Percentiles rank a stretch among this genome's conserved stretches.
Evolutionary conservation across 2,329 filamentous ascomycete species (phyloP).

Genomic region (Xylariaceae sp.): DNA sequence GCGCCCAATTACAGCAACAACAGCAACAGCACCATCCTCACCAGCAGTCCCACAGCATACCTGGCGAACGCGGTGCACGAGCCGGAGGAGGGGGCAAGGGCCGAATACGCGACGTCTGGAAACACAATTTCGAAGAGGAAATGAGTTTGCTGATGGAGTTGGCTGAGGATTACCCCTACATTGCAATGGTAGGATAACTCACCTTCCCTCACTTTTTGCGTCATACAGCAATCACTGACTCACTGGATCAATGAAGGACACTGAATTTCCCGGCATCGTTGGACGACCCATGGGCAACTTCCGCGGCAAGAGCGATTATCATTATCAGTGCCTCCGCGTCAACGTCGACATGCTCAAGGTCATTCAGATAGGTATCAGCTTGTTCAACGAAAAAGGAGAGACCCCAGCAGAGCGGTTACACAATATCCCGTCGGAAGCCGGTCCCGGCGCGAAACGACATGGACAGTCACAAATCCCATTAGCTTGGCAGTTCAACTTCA

Average conservation of each 20-base stretch:
- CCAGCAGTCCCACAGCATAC: slow-evolving; percentile 34
- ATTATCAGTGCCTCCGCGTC: slow-evolving; percentile 94
- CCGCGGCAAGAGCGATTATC: slow-evolving; percentile 92
- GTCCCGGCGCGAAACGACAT: slow-evolving; percentile 37
- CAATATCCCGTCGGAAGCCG: slow-evolving; percentile 38
- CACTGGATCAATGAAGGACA: slow-evolving; percentile 83
- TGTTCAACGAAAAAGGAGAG: slow-evolving; percentile 89
- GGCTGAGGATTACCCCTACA: slow-evolving; percentile 88
- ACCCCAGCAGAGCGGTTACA: slow-evolving; percentile 69
- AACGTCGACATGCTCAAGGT: slow-evolving; percentile 98
- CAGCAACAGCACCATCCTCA: slow-evolving; percentile 46
- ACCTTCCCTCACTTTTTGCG: slow-evolving; percentile 5
- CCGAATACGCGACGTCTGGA: slow-evolving; percentile 95
- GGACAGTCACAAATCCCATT: slow-evolving; percentile 63
- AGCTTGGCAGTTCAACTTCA: slow-evolving; percentile 99
- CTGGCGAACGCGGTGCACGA: slow-evolving; percentile 33
- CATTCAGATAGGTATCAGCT: slow-evolving; percentile 91
- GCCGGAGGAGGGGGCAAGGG: slow-evolving; percentile 58
- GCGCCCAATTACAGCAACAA: slow-evolving; percentile 53
- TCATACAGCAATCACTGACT: slow-evolving; percentile 17
- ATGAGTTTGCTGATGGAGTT: slow-evolving; percentile 79
- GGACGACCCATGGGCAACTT: slow-evolving; percentile 93
- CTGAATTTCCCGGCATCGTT: slow-evolving; percentile 97
- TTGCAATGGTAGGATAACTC: slow-evolving; percentile 77
- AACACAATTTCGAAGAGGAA: slow-evolving; percentile 84